These are phyloP conservation scores for Tolypocladium tropicale DNA, from an alignment of 2,329 filamentous ascomycete species.

Conservation along the genomic window DNA sequence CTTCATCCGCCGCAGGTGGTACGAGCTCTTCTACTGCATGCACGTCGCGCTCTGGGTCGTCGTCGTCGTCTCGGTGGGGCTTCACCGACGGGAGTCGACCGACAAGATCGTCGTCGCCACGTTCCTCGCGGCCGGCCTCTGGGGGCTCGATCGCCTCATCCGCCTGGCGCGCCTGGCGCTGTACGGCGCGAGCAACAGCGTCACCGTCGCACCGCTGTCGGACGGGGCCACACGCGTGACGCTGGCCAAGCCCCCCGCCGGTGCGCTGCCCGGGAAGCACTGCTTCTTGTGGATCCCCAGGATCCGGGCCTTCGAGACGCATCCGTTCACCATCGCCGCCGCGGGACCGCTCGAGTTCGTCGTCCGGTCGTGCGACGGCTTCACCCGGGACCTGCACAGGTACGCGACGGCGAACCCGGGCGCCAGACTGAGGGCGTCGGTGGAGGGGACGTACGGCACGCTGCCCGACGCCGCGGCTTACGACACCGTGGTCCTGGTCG, in stretches of 20 bases:
- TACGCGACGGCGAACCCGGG: conserved; percentile 41
- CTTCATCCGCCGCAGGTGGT: conserved; percentile 34
- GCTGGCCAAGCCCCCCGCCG: conserved; percentile 35
- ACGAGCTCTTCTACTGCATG: conserved; percentile 45
- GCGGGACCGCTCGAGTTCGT: conserved; percentile 46
- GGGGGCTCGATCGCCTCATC: conserved; percentile 40
- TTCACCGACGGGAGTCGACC: conserved; percentile 39
- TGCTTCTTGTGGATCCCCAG: conserved; percentile 54
- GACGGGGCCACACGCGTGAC: conserved; percentile 45
- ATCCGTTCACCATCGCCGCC: conserved; percentile 52
- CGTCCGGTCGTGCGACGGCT: conserved; percentile 46
- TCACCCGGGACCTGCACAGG: conserved; percentile 44
- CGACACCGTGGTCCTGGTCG: conserved; percentile 48
- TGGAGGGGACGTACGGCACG: conserved; percentile 50
- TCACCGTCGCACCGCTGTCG: conserved; percentile 41
- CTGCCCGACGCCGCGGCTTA: conserved; percentile 39
- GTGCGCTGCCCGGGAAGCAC: conserved; percentile 45
- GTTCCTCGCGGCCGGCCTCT: conserved; percentile 33
- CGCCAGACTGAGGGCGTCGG: conserved; percentile 34
- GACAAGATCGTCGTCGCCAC: conserved; percentile 32
- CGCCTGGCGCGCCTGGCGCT: conserved; percentile 31
- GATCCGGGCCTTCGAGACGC: conserved; percentile 46
- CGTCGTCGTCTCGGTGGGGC: conserved; percentile 33
- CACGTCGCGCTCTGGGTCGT: conserved; percentile 40
- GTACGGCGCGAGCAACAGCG: conserved; percentile 39